These are phyloP conservation scores for Fusarium anthophilum DNA, from an alignment of 2,329 filamentous ascomycete genomes.

Conservation along the genomic window DNA sequence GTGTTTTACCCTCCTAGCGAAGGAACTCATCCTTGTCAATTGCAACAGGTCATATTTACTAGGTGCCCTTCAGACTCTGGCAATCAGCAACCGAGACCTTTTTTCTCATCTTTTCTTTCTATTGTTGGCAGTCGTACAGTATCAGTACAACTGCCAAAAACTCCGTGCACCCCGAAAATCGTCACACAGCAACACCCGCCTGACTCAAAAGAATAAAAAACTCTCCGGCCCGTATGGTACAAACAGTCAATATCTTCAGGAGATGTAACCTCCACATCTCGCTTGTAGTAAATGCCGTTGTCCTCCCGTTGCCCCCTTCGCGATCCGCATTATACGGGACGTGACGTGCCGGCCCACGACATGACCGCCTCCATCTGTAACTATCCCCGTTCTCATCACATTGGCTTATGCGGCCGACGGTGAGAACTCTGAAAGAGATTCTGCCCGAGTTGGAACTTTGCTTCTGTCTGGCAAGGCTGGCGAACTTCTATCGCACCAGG, in stretches of 20 bases:
- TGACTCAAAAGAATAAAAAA: conserved; percentile 7
- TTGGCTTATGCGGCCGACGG: background rate
- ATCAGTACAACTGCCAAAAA: conserved; percentile 5
- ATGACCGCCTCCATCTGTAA: conserved; percentile 6
- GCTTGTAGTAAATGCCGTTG: conserved; percentile 21
- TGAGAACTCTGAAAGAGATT: background rate
- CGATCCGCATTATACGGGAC: conserved; percentile 6
- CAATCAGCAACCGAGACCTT: background rate
- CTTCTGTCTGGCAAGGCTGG: background rate
- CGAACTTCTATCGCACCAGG: background rate
- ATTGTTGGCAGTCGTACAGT: background rate
- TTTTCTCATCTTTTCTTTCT: background rate
- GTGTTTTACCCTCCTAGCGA: background rate
- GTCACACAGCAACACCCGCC: conserved; percentile 18
- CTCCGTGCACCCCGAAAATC: conserved; percentile 23
- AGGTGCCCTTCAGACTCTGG: background rate
- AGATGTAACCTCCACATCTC: conserved; percentile 1
- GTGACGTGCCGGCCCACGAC: conserved; percentile 8
- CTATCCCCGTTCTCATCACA: background rate
- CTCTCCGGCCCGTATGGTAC: conserved; percentile 14
- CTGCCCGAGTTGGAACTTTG: too few species aligned
- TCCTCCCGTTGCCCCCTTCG: conserved; percentile 8
- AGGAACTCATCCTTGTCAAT: background rate
- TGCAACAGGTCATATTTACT: background rate
- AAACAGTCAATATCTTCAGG: background rate